phyloP scores from a whole-genome alignment of 2,329 filamentous ascomycete species.

The Keithomyces neogunnii region DNA sequence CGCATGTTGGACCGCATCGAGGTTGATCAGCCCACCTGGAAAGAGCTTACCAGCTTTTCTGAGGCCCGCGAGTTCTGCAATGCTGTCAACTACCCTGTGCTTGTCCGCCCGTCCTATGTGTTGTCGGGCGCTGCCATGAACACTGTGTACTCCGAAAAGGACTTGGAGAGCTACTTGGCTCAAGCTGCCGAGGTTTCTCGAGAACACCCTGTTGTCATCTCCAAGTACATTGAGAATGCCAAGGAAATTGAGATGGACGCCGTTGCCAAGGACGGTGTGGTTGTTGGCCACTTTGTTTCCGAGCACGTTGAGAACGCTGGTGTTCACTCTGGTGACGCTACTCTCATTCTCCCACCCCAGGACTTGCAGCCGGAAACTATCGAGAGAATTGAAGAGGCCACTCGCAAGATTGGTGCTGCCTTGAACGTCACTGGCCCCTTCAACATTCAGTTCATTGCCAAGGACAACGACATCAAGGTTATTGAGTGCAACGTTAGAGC shows the following conservation, averaged over 20 bases:
- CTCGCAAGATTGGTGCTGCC: slow-evolving; percentile 86
- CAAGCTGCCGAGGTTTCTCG: slow-evolving; percentile 90
- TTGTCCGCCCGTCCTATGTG: slow-evolving; percentile 94
- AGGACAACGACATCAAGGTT: slow-evolving; percentile 99
- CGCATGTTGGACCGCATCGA: slow-evolving; percentile 92
- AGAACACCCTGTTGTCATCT: slow-evolving; percentile 95
- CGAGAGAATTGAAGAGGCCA: slow-evolving; percentile 84
- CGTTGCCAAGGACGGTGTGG: slow-evolving; percentile 79
- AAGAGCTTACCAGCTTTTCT: slow-evolving; percentile 89
- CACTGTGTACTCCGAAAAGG: slow-evolving; percentile 93
- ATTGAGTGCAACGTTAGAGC: slow-evolving; percentile 98
- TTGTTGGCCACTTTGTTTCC: slow-evolving; percentile 94
- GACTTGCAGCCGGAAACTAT: slow-evolving; percentile 88
- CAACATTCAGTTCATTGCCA: slow-evolving; percentile 99
- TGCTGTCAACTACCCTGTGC: slow-evolving; percentile 82
- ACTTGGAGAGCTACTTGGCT: slow-evolving; percentile 77
- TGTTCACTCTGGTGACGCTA: slow-evolving; percentile 97
- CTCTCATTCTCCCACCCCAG: slow-evolving; percentile 87
- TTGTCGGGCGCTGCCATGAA: slow-evolving; percentile 98
- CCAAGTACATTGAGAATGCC: slow-evolving; percentile 98
- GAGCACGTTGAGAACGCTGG: slow-evolving; percentile 98
- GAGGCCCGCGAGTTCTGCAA: slow-evolving; percentile 84
- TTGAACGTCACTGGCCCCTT: slow-evolving; percentile 94
- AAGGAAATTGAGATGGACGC: slow-evolving; percentile 99
- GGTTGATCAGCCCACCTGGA: slow-evolving; percentile 97